Base-by-base conservation (phyloP, 257 asterid species). In the Anisodus tanguticus region DNA sequence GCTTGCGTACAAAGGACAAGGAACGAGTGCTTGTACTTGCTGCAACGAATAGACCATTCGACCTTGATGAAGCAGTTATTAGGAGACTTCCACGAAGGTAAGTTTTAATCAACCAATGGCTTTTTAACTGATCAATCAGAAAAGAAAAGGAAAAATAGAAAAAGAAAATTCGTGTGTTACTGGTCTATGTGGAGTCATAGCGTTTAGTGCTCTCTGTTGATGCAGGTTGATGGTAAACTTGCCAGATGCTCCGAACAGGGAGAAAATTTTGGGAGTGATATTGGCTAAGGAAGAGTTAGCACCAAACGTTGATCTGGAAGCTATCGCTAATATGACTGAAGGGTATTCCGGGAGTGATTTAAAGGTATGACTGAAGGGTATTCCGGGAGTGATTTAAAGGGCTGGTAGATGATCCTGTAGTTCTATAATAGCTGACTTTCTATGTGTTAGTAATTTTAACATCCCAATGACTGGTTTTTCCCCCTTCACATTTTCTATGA, bases 331-430 rank as follows among this genome's bases (percentile, higher is more conserved):
- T 87, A 95, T 95, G 95, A 93, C 98, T 2, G 98, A 93, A 35
- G 98, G 98, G 59, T 93, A 92, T 86, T 95, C 98, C 2, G 98
- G 98, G 85, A 95, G 98, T 87, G 98, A 95, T 92, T 89, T 95
- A 26, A 95, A 93, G 98, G 98, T 95, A 95, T 95, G 95, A 93
- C 98, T 2, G 98, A 93, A 35, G 98, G 98, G 59, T 93, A 92
- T 86, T 95, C 98, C 2, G 98, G 98, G 85, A 95, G 98, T 87
- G 98, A 95, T 92, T 89, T 95, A 26, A 95, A 93, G 98, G 98
- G 93, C 83, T 86, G 90, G 80, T 74, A 51, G 80, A 51, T 49
- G 80, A 49, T 76, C 64, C 63, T 76, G 81, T 12, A 12, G 19
- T 26, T 49, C 35, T 22, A 74, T 22, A 74, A 49, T 49, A 22